Percentiles rank a stretch among this genome's conserved stretches.
Evolutionary conservation across 495 filamentous ascomycete species (phyloP).

Genomic region (Endocarpon pusillum): DNA sequence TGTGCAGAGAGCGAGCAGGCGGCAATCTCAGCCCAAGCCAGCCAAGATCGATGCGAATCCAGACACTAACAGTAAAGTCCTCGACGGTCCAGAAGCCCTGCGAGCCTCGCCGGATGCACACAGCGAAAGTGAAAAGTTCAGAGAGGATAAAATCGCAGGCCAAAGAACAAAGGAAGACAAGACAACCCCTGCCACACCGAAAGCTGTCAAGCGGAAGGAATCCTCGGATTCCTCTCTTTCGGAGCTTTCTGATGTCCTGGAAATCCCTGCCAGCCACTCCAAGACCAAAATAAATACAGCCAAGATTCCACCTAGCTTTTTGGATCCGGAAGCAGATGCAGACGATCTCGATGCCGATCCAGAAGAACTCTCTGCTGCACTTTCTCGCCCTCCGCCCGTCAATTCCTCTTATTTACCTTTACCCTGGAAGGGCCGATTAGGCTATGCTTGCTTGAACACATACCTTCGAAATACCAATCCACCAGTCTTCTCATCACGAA

Average conservation of each 20-base stretch:
- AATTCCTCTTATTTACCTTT: constrained; percentile 76
- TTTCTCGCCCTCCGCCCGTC: constrained; percentile 54
- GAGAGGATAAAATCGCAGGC: neutral
- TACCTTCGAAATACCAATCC: constrained; percentile 78
- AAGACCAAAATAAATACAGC: constrained; percentile 8
- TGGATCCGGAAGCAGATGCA: constrained; percentile 31
- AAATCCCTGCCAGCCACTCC: constrained; percentile 3
- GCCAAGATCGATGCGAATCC: neutral
- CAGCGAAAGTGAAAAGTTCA: constrained; percentile 1
- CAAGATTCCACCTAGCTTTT: constrained; percentile 17
- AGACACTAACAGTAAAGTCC: neutral
- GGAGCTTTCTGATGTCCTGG: constrained; percentile 8
- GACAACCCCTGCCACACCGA: neutral
- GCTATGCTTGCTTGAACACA: constrained; percentile 86
- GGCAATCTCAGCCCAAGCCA: neutral
- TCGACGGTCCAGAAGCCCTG: neutral
- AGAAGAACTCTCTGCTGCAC: constrained; percentile 19
- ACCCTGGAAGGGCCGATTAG: constrained; percentile 83
- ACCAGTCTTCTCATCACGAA: constrained; percentile 79
- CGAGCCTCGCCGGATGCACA: constrained; percentile 1
- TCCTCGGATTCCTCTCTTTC: constrained; percentile 10
- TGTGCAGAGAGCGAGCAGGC: neutral
- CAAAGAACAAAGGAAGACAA: neutral
- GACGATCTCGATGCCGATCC: constrained; percentile 16
- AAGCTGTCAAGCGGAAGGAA: neutral